A percentile compares a stretch with the other conserved stretches of the same genome.
Conservation (phyloP, 768 basidiomycete species). For the Amanita molliuscula region DNA sequence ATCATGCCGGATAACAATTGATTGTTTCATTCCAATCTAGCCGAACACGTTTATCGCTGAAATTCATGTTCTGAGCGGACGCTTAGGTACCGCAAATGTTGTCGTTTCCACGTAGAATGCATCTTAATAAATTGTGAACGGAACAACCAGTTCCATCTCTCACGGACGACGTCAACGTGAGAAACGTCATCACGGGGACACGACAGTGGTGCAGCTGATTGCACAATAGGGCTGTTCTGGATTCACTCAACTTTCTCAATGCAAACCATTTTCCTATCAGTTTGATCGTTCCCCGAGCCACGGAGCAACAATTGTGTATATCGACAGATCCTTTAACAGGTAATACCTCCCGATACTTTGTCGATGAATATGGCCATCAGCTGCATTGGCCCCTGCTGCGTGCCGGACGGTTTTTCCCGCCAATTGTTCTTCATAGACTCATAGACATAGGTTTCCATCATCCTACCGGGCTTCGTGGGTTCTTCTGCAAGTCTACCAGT, state of each 20-base stretch:
- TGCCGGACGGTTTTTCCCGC: background rate
- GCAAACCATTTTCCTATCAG: background rate
- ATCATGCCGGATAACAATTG: conserved; percentile 7
- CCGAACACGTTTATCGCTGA: conserved; percentile 83
- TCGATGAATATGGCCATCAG: background rate
- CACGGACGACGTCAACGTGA: background rate
- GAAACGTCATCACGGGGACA: background rate
- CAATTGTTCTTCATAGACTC: background rate
- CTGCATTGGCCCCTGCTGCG: background rate
- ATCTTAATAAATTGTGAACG: background rate
- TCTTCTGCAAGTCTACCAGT: background rate
- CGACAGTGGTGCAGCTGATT: background rate
- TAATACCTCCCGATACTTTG: background rate
- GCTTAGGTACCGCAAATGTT: background rate
- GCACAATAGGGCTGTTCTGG: background rate
- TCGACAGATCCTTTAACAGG: background rate
- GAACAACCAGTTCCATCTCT: background rate
- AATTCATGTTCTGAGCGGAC: background rate
- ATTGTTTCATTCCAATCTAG: conserved; percentile 26
- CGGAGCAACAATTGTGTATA: background rate
- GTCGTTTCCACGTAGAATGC: background rate
- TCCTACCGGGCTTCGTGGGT: background rate
- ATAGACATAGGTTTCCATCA: background rate
- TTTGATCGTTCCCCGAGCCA: background rate
- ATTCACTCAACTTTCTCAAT: background rate